Evolutionary conservation across 2,329 filamentous ascomycete genomes (phyloP), one percentile per base, ranked within the genome.

Genomic region (Sarocladium oryzae): DNA sequence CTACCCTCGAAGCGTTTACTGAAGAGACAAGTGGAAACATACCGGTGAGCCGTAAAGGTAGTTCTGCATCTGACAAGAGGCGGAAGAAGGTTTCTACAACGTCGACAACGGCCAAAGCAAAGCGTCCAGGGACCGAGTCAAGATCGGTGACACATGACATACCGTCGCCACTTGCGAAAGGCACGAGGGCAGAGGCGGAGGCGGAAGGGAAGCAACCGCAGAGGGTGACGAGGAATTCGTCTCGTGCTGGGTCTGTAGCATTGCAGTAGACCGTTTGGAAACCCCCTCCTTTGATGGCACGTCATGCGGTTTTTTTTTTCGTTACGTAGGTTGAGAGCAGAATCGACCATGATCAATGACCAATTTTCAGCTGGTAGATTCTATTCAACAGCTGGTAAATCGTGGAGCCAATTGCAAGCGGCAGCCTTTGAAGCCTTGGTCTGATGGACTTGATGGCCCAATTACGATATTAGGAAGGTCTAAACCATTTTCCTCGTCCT

Each of bases 141-240:
- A 65, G 78, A 49, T 80, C 77, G 4, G 69, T 76, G 2, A 80
- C 78, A 2, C 78, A 78, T 1, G 78, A 82, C 37, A 69, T 70
- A 16, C 68, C 77, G 4, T 81, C 78, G 2, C 78, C 77, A 2
- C 61, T 82, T 53, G 73, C 75, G 6, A 69, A 67, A 49, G 76
- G 77, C 56, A 76, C 70, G 54, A 76, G 66, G 45, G 55, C 53
- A 16, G 60, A 62, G n/a, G 52, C 52, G 4, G 54, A 55, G 5
- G 55, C 56, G 5, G 46, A 62, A 3, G 55, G 57, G 1, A 56
- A 56, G 0, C 58, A 61, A 38, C 33, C 46, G 51, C 54, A 37
- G 4, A 36, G 46, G 33, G 28, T 48, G 26, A 49, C 46, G 13
- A 49, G 46, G 20, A 36, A 37, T 15, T 36, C 46, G 30, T 37